Conservation (phyloP, 2,329 filamentous ascomycete species). For the Colletotrichum sp. region DNA sequence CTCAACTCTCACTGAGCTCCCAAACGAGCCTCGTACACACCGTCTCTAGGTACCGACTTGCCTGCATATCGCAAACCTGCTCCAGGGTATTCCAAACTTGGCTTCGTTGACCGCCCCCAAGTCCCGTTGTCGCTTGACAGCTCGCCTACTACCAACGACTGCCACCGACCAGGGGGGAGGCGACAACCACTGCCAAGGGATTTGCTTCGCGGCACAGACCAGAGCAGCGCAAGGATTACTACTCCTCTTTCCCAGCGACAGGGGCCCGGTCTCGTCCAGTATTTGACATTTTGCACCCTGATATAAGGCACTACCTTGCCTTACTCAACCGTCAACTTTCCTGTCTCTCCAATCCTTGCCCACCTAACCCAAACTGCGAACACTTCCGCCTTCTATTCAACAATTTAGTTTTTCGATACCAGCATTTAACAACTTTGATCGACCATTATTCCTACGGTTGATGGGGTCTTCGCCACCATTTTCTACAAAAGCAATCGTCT, state of each 20-base stretch:
- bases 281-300: conserved; percentile 9
- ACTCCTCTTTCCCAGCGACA: not conserved
- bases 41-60: not conserved
- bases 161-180: not conserved
- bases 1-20: not conserved
- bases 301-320: not conserved
- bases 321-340: not conserved
- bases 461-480: not conserved
- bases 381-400: not conserved
- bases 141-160: conserved; percentile 12
- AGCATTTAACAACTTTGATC: not conserved
- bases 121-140: conserved; percentile 2
- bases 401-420: not conserved
- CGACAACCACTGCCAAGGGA: conserved; percentile 2
- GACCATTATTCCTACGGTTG: not conserved
- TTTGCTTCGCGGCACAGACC: conserved; percentile 13
- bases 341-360: not conserved
- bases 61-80: not conserved
- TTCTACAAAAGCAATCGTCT: not conserved
- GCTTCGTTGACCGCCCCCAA: conserved; percentile 17
- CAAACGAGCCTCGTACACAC: not conserved
- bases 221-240: conserved; percentile 16
- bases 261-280: not conserved
- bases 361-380: not conserved
- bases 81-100: not conserved